Conservation (phyloP, 345 rosid genomes). For the Pistacia vera region DNA sequence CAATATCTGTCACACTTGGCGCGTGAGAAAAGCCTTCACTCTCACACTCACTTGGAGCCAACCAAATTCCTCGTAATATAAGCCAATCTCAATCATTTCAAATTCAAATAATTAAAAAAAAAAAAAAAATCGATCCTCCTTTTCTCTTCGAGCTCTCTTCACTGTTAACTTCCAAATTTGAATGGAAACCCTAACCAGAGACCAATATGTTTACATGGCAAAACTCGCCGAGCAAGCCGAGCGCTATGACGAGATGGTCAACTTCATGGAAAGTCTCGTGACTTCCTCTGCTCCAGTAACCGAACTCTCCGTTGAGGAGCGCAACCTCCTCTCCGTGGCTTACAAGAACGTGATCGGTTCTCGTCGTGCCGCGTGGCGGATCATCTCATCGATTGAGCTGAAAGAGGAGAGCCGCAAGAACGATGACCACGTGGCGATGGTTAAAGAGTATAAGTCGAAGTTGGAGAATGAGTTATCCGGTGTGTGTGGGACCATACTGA, state of each 20-base stretch:
- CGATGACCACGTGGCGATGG: constrained; percentile 49
- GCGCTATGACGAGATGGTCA: constrained; percentile 20
- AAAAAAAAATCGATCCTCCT: not conserved
- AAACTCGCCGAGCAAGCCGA: constrained; percentile 21
- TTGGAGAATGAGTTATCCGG: constrained; percentile 33
- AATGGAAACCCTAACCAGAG: constrained; percentile 14
- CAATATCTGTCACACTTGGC: not conserved
- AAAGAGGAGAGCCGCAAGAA: constrained; percentile 49
- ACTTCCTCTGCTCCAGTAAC: constrained; percentile 9
- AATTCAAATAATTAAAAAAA: constrained; percentile 10
- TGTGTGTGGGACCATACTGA: constrained; percentile 33
- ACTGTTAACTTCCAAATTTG: not conserved
- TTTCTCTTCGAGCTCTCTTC: not conserved
- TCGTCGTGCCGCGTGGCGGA: constrained; percentile 63
- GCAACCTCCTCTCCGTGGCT: constrained; percentile 64
- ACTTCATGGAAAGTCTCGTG: constrained; percentile 20
- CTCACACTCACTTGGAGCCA: constrained; percentile 6
- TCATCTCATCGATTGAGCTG: constrained; percentile 43
- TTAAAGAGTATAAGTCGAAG: constrained; percentile 37
- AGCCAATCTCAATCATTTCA: constrained; percentile 23
- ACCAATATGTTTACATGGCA: constrained; percentile 20
- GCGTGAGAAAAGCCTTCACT: not conserved
- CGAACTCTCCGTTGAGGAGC: constrained; percentile 63
- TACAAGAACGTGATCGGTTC: constrained; percentile 69
- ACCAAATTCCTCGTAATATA: not conserved